Evolutionary conservation across 2,329 filamentous ascomycete genomes (phyloP), one percentile per base, ranked within the genome.

Genomic region (Neonectria sp.): DNA sequence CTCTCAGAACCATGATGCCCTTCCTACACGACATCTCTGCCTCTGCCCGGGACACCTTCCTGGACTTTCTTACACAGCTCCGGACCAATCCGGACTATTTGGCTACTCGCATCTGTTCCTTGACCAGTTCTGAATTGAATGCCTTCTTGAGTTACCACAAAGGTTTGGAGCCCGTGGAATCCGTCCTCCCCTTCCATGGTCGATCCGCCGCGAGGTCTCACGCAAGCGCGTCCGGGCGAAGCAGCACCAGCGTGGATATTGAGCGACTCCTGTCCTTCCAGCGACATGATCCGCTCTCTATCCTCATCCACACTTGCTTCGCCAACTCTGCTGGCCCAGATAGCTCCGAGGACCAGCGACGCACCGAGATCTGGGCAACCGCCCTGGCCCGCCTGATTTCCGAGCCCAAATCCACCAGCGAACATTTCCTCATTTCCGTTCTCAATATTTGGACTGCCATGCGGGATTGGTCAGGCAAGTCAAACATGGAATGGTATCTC

Each of bases 401-500:
- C 53, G 90, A 94, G 69, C 91, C 90, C 75, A 95, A 92, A 77
- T 90, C 89, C 35, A 93, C 90, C 61, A 91, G 92, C 71, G 93
- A 96, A 77, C 91, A 93, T 63, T 92, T 98, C 63, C 87, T 98
- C 65, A 91, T 93, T 70, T 92, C 93, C 55, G 90, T 98, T 37
- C 87, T 99, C 57, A 95, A 96, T 79, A 91, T 94, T 63, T 98
- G 95, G 93, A 91, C 93, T 58, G 87, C 90, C 63, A 93, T 95
- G 87, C 91, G 93, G 69, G 92, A 95, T 80, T 98, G 95, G 95
- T 93, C 94, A 46, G 94, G 94, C 64, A 95, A 92, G 75, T 90
- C 92, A 72, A 96, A 95, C 71, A 91, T 99, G 86, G 95, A 98
- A 82, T 93, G 94, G 82, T 98, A 95, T 79, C 88, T 99, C 13